Evolutionary conservation across 2,329 filamentous ascomycete species (phyloP).

Genomic region (Penicillium italicum): DNA sequence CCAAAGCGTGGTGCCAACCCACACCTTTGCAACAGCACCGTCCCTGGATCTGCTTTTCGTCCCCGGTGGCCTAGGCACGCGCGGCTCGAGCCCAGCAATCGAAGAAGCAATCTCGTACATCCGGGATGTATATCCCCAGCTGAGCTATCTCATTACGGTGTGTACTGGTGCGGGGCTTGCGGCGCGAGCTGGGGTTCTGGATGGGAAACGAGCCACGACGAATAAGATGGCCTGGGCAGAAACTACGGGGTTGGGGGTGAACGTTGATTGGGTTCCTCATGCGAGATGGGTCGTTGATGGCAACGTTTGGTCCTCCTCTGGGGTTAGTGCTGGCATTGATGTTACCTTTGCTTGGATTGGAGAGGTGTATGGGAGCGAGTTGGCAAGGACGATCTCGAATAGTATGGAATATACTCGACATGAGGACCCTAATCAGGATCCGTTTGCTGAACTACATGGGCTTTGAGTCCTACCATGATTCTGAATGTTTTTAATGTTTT

Average conservation of each 20-base stretch:
- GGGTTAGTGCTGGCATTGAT: slow-evolving; percentile 62
- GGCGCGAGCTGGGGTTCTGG: slow-evolving; percentile 57
- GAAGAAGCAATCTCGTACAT: slow-evolving; percentile 47
- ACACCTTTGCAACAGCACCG: slow-evolving; percentile 54
- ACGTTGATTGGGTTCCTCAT: slow-evolving; percentile 57
- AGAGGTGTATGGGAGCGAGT: slow-evolving; percentile 52
- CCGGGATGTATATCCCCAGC: slow-evolving; percentile 42
- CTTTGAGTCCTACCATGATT: slow-evolving; percentile 2
- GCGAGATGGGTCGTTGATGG: slow-evolving; percentile 65
- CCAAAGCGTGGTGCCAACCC: slow-evolving; percentile 47
- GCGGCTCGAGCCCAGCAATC: slow-evolving; percentile 28
- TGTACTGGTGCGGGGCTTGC: slow-evolving; percentile 63
- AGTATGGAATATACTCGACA: slow-evolving; percentile 59
- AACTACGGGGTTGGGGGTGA: slow-evolving; percentile 48
- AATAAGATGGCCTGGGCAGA: slow-evolving; percentile 59
- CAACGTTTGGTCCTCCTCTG: slow-evolving; percentile 64
- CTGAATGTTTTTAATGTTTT: too few relatives aligned
- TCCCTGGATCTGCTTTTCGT: slow-evolving; percentile 62
- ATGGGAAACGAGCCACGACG: slow-evolving; percentile 60
- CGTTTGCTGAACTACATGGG: slow-evolving; percentile 48
- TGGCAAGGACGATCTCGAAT: slow-evolving; percentile 49
- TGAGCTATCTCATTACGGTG: slow-evolving; percentile 60
- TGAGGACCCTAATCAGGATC: slow-evolving; percentile 50
- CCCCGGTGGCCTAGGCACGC: slow-evolving; percentile 57
- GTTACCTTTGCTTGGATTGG: slow-evolving; percentile 56